These are phyloP conservation scores for Fusarium neocosmosporiellum DNA, from an alignment of 2,329 filamentous ascomycete genomes.

Conservation along the genomic window DNA sequence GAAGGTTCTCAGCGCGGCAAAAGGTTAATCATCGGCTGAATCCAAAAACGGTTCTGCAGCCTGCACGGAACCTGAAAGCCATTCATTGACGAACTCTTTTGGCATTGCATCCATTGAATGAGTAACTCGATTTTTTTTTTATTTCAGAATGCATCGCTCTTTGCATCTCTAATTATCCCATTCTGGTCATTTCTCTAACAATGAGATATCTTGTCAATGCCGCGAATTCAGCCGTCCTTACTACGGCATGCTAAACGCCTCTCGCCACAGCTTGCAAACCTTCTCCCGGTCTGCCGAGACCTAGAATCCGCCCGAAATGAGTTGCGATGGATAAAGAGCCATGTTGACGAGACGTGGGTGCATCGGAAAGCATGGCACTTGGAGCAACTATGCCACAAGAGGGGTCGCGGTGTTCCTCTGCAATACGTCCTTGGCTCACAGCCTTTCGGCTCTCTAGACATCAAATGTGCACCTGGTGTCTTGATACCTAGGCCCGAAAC, in stretches of 20 bases:
- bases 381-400: constrained; percentile 57
- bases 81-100: constrained; percentile 1
- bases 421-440: constrained; percentile 92
- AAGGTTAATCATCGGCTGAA: constrained; percentile 48
- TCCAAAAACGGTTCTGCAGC: background rate
- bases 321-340: constrained; percentile 77
- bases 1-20: constrained; percentile 19
- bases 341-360: constrained; percentile 55
- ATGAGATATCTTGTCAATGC: constrained; percentile 58
- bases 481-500: constrained; percentile 87
- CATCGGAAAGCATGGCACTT: constrained; percentile 42
- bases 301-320: constrained; percentile 74
- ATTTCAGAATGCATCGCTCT: background rate
- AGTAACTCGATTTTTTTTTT: background rate
- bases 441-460: constrained; percentile 86
- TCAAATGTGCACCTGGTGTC: constrained; percentile 80
- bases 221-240: constrained; percentile 70
- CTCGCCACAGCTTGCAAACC: constrained; percentile 66
- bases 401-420: constrained; percentile 76
- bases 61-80: background rate
- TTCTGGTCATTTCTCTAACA: constrained; percentile 3
- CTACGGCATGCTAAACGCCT: constrained; percentile 64
- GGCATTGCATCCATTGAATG: background rate
- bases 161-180: background rate
- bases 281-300: constrained; percentile 73